Conservation (phyloP, 345 rosid species). For the Mangifera indica region DNA sequence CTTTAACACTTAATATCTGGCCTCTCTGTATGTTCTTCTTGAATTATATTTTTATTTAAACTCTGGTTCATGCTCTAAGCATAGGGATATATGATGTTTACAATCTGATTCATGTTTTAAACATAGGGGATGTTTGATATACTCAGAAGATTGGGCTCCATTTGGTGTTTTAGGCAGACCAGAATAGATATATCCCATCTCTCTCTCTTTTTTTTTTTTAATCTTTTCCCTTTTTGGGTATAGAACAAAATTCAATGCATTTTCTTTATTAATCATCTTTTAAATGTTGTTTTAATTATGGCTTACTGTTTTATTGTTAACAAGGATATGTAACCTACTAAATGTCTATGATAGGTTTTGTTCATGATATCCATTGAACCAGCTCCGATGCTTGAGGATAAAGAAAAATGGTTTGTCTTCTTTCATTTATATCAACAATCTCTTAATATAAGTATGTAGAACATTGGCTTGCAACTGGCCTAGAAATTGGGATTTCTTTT, state of each 20-base stretch:
- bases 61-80: neutral
- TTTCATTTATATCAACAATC: conserved; percentile 17
- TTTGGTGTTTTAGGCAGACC: neutral
- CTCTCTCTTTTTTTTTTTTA: no score
- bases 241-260: neutral
- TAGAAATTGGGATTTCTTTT: neutral
- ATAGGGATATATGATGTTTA: neutral
- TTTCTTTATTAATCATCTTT: neutral
- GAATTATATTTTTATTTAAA: conserved; percentile 17
- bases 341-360: conserved; percentile 61
- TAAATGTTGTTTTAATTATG: neutral
- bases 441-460: conserved; percentile 15
- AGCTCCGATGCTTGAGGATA: conserved; percentile 99
- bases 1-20: neutral
- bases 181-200: neutral
- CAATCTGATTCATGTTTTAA: no score
- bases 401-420: conserved; percentile 89
- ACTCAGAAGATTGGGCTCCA: neutral
- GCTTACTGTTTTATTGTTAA: neutral
- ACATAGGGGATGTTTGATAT: neutral
- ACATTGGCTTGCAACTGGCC: conserved; percentile 9
- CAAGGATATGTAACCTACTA: conserved; percentile 12
- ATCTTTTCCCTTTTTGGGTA: no score
- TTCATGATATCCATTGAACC: conserved; percentile 98
- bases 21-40: neutral